Evolutionary conservation across 257 asterid genomes (phyloP).

Genomic region (Solanum piurae): DNA sequence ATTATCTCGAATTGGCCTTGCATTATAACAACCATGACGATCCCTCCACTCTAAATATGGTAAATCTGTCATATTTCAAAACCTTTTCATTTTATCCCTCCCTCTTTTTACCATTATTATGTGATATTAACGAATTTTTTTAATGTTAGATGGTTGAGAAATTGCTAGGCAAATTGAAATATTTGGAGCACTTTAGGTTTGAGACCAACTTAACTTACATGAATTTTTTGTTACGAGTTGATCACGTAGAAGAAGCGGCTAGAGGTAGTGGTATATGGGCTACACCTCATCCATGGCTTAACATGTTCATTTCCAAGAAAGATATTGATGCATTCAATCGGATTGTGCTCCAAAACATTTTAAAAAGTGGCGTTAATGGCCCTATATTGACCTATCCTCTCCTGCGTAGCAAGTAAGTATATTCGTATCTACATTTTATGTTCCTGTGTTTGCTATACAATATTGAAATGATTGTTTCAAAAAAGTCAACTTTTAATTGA

Average conservation of each 20-base stretch:
- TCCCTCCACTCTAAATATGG: slow-evolving; percentile 40
- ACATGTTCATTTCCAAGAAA: slow-evolving; percentile 56
- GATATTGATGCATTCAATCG: slow-evolving; percentile 59
- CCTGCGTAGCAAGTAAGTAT: slow-evolving; percentile 64
- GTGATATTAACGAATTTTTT: background rate
- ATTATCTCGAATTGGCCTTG: slow-evolving; percentile 79
- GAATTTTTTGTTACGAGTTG: slow-evolving; percentile 69
- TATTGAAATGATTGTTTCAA: background rate
- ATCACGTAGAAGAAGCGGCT: slow-evolving; percentile 58
- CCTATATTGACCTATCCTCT: slow-evolving; percentile 84
- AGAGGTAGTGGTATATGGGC: slow-evolving; percentile 77
- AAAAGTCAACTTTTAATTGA: background rate
- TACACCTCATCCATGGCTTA: slow-evolving; percentile 98
- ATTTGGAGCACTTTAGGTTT: slow-evolving; percentile 23
- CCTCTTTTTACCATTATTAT: background rate
- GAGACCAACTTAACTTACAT: slow-evolving; percentile 40
- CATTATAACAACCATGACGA: slow-evolving; percentile 37
- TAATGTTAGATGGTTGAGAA: slow-evolving; percentile 44
- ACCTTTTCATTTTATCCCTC: background rate
- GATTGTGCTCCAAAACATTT: slow-evolving; percentile 49
- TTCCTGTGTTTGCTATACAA: background rate
- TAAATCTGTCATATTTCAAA: slow-evolving; percentile 4
- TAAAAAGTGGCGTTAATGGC: slow-evolving; percentile 79
- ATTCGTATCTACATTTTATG: background rate
- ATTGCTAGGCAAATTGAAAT: slow-evolving; percentile 29